Base-by-base conservation (phyloP, 73 alveolate genomes). In the Paramecium sonneborni region DNA sequence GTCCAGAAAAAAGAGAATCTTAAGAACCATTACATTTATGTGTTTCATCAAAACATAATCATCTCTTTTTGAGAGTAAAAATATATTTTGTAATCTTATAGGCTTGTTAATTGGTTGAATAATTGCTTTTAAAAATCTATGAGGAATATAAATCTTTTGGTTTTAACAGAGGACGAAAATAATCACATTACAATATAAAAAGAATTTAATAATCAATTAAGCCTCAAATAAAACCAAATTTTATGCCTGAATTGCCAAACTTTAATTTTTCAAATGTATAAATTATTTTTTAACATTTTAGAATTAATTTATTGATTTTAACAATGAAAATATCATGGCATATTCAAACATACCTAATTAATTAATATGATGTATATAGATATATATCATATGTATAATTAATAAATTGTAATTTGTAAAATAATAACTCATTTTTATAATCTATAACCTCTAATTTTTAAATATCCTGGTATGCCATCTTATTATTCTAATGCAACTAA, bases 21-120 rank as follows among this genome's bases (percentile, higher is more conserved):
- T 93, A 95, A 85, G 99, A 98, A 76, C 98, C 99, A 2, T 96
- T 98, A 24, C 99, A 98, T 93, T 92, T 98, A 93, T 98, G 99
- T 93, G 96, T 98, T 32, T 94, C 99, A 76, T 95, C 99, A 0
- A 96, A 96, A 91, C 96, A 92, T 92, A 82, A 94, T 28, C 98
- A 98, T 74, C 30, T 68, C 24, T 93, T 79, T 93, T 67, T 62
- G 79, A 87, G 90, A 28, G 90, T 79, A 79, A 38, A 24, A 43
- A n/a, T 41, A 14, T 24, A n/a, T 46, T 23, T 12, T 32, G 5
- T 15, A 62, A 6, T 35, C 12, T 18, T 41, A 4, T 79, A 79
- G 90, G 94, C 94, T 5, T 88, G 94, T 58, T 23, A 67, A 30
- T 70, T 69, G 37, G 94, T 88, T 8, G 94, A 88, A 28, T 57